Evolutionary conservation across 805 yeast species (phyloP), one percentile per base, ranked within the genome.

Genomic region (Yamadazyma paraphyllophila): DNA sequence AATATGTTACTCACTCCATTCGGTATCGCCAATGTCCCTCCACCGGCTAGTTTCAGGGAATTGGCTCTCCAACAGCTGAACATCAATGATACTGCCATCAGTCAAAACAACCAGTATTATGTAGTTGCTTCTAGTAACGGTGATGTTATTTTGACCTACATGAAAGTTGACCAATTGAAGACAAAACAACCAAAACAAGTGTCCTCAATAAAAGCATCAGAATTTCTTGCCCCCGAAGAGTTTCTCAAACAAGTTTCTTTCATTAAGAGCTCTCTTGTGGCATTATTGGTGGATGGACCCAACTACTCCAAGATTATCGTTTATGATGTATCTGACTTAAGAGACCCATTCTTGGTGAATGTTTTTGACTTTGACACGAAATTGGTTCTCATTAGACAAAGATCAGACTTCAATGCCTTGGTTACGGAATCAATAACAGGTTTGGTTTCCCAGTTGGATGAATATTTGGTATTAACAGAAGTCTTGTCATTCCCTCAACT

Each of bases 11-110:
- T 90, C 16, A 92, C 99, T 0, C 97, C 98, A 0, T 71, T 94
- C 31, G 76, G 85, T 1, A 60, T 83, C 26, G 96, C 96, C 1
- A 89, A 83, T 60, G 92, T 89, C 9, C 99, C 99, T 3, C 99
- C 99, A 0, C 99, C 99, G 36, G 81, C 88, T 60, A 77, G 88
- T 17, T 84, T 76, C 59, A 76, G 95, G 47, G 87, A 82, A 40
- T 63, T 88, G 41, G 78, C 75, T 8, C 67, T 81, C 10, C 51
- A 47, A 1, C 71, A 68, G 1, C 13, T 32, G 7, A 79, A 79
- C 46, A 80, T 89, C 7, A 61, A 74, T 15, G 88, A 85, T 56
- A 77, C 80, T 36, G 85, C 96, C 0, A 78, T 82, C 4, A 78
- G 83, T 49, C 63, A 74, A 41, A 69, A 80, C 9, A 88, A 85